Evolutionary conservation across 441 rosid genomes (phyloP).

Genomic region (Brassica hybrid): DNA sequence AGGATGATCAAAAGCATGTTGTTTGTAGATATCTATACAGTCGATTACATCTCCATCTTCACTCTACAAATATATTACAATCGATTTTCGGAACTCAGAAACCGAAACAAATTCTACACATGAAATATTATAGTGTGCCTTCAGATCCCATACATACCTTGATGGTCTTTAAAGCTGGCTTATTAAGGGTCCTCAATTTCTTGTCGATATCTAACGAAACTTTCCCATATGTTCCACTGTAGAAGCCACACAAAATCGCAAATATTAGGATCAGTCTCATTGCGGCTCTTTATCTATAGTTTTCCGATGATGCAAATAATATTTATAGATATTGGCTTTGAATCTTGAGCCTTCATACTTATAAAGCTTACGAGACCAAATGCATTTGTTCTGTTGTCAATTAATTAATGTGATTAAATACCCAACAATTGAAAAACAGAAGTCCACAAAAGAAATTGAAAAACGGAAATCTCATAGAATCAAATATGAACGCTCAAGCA

Average conservation of each 20-base stretch:
- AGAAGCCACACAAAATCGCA: constrained; percentile 23
- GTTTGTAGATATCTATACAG: constrained; percentile 53
- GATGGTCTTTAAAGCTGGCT: constrained; percentile 54
- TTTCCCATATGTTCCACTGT: constrained; percentile 31
- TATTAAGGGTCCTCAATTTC: constrained; percentile 52
- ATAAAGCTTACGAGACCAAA: not conserved
- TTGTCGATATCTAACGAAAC: constrained; percentile 34
- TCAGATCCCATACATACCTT: constrained; percentile 22
- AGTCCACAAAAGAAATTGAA: too few relatives aligned
- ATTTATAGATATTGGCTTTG: not conserved
- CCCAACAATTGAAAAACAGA: too few relatives aligned
- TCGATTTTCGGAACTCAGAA: not conserved
- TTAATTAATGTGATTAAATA: too few relatives aligned
- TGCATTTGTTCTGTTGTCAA: too few relatives aligned
- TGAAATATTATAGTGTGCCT: not conserved
- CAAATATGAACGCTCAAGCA: too few relatives aligned
- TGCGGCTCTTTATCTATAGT: not conserved
- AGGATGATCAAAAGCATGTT: constrained; percentile 54
- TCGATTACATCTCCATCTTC: constrained; percentile 61
- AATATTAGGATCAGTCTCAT: constrained; percentile 28
- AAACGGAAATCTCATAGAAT: too few relatives aligned
- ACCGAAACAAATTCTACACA: not conserved
- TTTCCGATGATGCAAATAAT: not conserved
- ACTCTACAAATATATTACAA: constrained; percentile 38
- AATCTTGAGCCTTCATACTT: not conserved